These are phyloP conservation scores for Cymbidium sinense DNA, from an alignment of 106 monocot genomes.

Conservation along the genomic window DNA sequence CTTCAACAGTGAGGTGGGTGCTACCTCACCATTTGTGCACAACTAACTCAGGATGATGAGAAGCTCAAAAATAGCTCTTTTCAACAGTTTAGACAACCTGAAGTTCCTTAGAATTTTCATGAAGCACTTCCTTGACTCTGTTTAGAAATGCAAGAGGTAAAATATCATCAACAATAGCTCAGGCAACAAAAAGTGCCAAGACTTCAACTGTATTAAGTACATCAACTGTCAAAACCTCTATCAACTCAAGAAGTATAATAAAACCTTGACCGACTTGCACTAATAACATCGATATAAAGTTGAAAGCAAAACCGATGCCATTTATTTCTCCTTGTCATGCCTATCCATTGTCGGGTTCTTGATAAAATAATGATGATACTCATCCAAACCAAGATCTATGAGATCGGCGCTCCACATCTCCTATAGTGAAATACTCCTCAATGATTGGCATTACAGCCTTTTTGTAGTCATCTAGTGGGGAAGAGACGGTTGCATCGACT, in stretches of 20 bases:
- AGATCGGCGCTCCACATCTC: constrained; percentile 79
- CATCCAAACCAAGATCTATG: too few species aligned
- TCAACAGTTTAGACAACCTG: constrained; percentile 72
- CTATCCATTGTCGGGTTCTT: constrained; percentile 91
- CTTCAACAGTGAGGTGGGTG: constrained; percentile 83
- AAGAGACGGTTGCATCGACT: constrained; percentile 52
- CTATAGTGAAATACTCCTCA: constrained; percentile 84
- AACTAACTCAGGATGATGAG: constrained; percentile 89
- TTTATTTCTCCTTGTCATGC: constrained; percentile 95
- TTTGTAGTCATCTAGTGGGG: constrained; percentile 75
- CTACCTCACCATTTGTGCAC: constrained; percentile 86
- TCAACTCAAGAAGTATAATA: too few species aligned
- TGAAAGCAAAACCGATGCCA: constrained; percentile 89
- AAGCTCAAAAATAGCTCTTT: constrained; percentile 91
- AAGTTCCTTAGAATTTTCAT: too few species aligned
- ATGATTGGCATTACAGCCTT: constrained; percentile 57
- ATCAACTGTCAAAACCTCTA: too few species aligned
- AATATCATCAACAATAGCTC: too few species aligned
- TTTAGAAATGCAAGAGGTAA: too few species aligned
- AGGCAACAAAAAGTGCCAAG: too few species aligned
- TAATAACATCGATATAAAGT: constrained; percentile 69
- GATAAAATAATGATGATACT: constrained; percentile 80
- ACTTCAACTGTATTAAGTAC: too few species aligned
- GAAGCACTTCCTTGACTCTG: too few species aligned
- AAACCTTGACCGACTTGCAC: constrained; percentile 49